Evolutionary conservation across 169 alveolate genomes (phyloP), one percentile per base, ranked within the genome.

Genomic region (Eimeria tenella): DNA sequence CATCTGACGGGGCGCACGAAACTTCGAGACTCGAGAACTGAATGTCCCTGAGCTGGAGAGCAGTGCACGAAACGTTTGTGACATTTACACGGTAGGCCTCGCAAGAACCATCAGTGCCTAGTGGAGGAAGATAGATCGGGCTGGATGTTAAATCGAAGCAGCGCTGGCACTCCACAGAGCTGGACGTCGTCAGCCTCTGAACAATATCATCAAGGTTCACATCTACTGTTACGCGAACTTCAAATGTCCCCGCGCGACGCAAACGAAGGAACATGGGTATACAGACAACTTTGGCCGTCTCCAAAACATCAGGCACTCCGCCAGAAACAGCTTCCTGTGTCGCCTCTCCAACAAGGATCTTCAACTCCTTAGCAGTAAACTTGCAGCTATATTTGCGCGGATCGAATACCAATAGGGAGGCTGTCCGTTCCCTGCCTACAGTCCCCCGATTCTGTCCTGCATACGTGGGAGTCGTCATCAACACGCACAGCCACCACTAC

Each of bases 131-230:
- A 62, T 77, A 84, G 31, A 84, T 50, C 60, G 52, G 55, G 49
- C 81, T 19, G 17, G 81, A 84, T 21, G 92, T 60, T 19, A 63
- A 13, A 42, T 63, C 73, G 62, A 84, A 25, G 25, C 81, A 62
- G 49, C 92, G 92, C 11, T 84, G 92, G 68, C 92, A 84, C 49
- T 84, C 68, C 81, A 84, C 92, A 31, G 81, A 56, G 31, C 92
- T 63, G 60, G 81, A 42, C 10, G 92, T 63, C 23, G 92, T 84
- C 81, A 84, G 74, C 81, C 81, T 84, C 23, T 84, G 92, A 62
- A 63, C 31, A 63, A 84, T 60, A 21, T 63, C 92, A 60, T 84
- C 92, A 10, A 63, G 63, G 55, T 60, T 63, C 17, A 84, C 56
- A 55, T 84, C 92, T 42, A 84, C 65, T 60, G 92, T 84, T 4